Base-by-base conservation (phyloP, 192 early-diverging fungal species). In the Coemansia sp. region DNA sequence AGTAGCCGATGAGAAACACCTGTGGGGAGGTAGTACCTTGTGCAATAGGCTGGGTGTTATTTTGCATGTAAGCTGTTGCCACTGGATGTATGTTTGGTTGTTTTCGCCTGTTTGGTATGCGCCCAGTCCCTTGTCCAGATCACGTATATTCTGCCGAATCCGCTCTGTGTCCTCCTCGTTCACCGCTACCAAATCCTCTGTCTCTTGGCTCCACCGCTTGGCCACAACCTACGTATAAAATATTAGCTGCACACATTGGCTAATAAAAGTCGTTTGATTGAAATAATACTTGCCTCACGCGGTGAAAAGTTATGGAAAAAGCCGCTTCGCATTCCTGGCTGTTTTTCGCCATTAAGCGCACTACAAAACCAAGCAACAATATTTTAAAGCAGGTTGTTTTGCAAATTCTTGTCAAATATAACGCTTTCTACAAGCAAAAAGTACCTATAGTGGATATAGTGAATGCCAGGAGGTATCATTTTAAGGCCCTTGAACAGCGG, bases 401-500 rank as follows among this genome's bases (percentile, higher is more conserved):
- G 31, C 8, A 34, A 34, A 34, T 34, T 5, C 31, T 8, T 34
- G 7, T 34, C 31, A 34, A 6, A 34, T 34, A 34, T 34, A 34
- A 34, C 31, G 31, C 2, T 34, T 8, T 34, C 6, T 34, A 34
- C 31, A 8, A 34, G 31, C 8, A 7, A 34, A 34, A 34, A 7
- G 31, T 34, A 34, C 31, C 89, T 88, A 76, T 94, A 96, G 69
- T 92, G 91, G 14, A 96, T 79, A 76, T 95, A 96, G 78, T 98
- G 97, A 48, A 93, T 82, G 0, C 97, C 97, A 0, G 94, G 91
- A 17, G 97, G 95, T 57, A 98, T 92, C 49, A 95, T 79, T 78
- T 95, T 96, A 22, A 97, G 69, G 42, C 97, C 97, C 62, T 85
- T 91, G 74, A 98, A 98, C 36, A 84, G 75, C 11, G 93, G 93